phyloP scores from a whole-genome alignment of 2,329 filamentous ascomycete genomes.

The Aspergillus vadensis region DNA sequence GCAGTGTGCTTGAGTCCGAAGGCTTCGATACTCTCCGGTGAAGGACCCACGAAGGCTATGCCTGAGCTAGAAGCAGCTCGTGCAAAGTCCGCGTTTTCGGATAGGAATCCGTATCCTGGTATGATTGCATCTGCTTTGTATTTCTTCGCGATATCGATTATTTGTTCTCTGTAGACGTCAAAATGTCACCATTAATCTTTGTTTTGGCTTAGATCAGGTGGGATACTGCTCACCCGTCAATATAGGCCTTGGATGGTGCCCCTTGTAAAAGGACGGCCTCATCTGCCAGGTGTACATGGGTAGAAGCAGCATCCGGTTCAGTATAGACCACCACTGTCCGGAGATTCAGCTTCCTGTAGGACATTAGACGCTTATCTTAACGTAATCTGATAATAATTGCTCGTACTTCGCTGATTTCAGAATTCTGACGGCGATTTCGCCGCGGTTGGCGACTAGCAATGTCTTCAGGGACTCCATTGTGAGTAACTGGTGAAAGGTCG shows the following conservation, averaged over 20 bases:
- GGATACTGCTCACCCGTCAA: constrained; percentile 39
- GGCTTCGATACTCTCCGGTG: constrained; percentile 54
- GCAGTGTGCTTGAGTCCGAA: constrained; percentile 64
- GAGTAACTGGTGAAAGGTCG: neutral
- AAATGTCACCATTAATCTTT: constrained; percentile 30
- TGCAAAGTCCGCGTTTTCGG: constrained; percentile 65
- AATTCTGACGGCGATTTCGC: constrained; percentile 60
- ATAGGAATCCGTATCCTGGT: constrained; percentile 68
- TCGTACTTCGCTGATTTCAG: constrained; percentile 51
- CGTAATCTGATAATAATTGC: neutral
- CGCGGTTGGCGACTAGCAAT: constrained; percentile 61
- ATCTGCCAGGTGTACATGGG: constrained; percentile 58
- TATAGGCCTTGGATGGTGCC: constrained; percentile 53
- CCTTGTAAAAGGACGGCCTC: constrained; percentile 55
- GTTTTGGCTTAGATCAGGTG: neutral
- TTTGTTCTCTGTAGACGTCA: constrained; percentile 32
- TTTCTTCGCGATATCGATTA: constrained; percentile 54
- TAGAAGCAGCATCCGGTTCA: constrained; percentile 56
- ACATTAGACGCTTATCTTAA: neutral
- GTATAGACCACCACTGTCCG: constrained; percentile 62
- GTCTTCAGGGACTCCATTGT: constrained; percentile 49
- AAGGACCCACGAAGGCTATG: constrained; percentile 63
- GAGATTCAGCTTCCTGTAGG: constrained; percentile 46
- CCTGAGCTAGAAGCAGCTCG: constrained; percentile 55
- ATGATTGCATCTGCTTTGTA: constrained; percentile 60